Evolutionary conservation across 306 rosid genomes (phyloP).

Genomic region (barrel medic (Medicago truncatula)): MtrunA17r5.0-ANR NC_053045.1:250001-250500

Average conservation of each 20-base stretch:
- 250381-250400: constrained; percentile 80
- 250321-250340: constrained; percentile 67
- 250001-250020: background rate
- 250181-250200: no score
- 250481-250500: background rate
- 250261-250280: constrained; percentile 3
- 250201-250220: background rate
- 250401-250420: constrained; percentile 39
- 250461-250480: background rate
- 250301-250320: constrained; percentile 27
- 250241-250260: constrained; percentile 29
- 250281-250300: background rate
- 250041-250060: constrained; percentile 34
- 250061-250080: constrained; percentile 76
- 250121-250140: constrained; percentile 56
- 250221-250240: background rate
- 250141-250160: no score
- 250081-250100: constrained; percentile 82
- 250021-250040: constrained; percentile 1
- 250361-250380: constrained; percentile 72
- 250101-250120: constrained; percentile 80
- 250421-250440: constrained; percentile 2
- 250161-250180: no score
- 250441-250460: constrained; percentile 27
- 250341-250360: constrained; percentile 91